A percentile compares a stretch with the other conserved stretches of the same genome.
Evolutionary conservation across 495 filamentous ascomycete species (phyloP).

Genomic region (Aspergillus mulundensis): DNA sequence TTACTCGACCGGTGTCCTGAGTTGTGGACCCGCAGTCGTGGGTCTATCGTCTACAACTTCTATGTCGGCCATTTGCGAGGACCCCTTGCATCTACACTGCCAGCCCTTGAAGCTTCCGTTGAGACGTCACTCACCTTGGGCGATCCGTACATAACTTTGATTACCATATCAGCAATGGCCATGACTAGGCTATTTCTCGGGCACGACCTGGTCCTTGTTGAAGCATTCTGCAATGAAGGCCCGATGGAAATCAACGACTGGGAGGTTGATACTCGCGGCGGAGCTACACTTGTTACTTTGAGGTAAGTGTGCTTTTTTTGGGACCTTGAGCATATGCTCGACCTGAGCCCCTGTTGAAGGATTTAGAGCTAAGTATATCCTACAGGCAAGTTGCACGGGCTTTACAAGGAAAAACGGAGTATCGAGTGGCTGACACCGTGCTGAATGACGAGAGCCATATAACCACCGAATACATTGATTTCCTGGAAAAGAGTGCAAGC

Average conservation of each 20-base stretch:
- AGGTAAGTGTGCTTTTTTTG: constrained; percentile 22
- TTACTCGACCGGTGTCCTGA: constrained; percentile 65
- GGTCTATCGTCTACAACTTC: constrained; percentile 65
- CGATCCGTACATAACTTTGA: constrained; percentile 69
- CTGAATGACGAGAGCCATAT: constrained; percentile 71
- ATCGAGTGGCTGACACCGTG: constrained; percentile 49
- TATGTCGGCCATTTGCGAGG: constrained; percentile 71
- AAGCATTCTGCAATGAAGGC: constrained; percentile 66
- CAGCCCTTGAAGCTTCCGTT: constrained; percentile 61
- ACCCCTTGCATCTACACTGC: constrained; percentile 56
- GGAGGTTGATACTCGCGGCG: constrained; percentile 73
- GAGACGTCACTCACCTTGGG: constrained; percentile 68
- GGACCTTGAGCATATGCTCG: not conserved
- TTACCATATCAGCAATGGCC: constrained; percentile 69
- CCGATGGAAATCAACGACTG: constrained; percentile 75
- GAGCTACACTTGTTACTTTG: constrained; percentile 64
- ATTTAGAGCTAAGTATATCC: constrained; percentile 10
- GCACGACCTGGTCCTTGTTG: constrained; percentile 71
- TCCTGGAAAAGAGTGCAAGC: constrained; percentile 43
- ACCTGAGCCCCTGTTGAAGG: not conserved
- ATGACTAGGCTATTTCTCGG: constrained; percentile 68
- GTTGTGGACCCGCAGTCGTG: constrained; percentile 64
- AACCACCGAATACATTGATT: constrained; percentile 58
- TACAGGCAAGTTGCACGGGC: constrained; percentile 68
- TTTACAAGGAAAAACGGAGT: constrained; percentile 79